Evolutionary conservation across 202 grass and related monocot genomes (phyloP).

Genomic region (Zizania palustris): DNA sequence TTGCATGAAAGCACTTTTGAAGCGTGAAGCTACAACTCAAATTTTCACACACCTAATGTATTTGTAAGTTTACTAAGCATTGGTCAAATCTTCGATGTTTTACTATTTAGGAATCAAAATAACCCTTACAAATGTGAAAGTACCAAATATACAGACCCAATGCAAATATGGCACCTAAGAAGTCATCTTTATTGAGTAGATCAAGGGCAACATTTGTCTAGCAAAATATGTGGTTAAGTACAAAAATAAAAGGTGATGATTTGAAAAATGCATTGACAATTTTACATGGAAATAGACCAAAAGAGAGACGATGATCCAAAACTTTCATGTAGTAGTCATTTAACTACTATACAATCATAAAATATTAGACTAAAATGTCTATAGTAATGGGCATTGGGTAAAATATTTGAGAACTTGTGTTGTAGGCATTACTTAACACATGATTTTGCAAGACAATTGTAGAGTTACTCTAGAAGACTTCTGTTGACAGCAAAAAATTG

Average conservation of each 20-base stretch:
- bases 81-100: too few species aligned
- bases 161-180: slow-evolving; percentile 92
- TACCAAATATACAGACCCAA: slow-evolving; percentile 76
- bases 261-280: slow-evolving; percentile 8
- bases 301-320: slow-evolving; percentile 11
- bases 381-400: neutral
- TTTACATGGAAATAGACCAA: slow-evolving; percentile 6
- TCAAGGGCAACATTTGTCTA: slow-evolving; percentile 92
- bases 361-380: slow-evolving; percentile 21
- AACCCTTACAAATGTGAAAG: too few species aligned
- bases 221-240: slow-evolving; percentile 26
- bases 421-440: neutral
- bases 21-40: too few species aligned
- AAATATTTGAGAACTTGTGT: neutral
- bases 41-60: too few species aligned
- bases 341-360: neutral
- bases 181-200: slow-evolving; percentile 81
- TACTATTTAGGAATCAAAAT: too few species aligned
- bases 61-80: too few species aligned
- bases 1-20: too few species aligned
- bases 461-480: neutral
- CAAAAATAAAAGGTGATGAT: slow-evolving; percentile 8
- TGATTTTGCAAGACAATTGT: slow-evolving; percentile 8
- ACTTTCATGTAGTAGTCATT: neutral
- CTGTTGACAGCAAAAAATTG: too few species aligned